phyloP scores from a whole-genome alignment of 805 yeast genomes.

The Saitoella complicata region DNA sequence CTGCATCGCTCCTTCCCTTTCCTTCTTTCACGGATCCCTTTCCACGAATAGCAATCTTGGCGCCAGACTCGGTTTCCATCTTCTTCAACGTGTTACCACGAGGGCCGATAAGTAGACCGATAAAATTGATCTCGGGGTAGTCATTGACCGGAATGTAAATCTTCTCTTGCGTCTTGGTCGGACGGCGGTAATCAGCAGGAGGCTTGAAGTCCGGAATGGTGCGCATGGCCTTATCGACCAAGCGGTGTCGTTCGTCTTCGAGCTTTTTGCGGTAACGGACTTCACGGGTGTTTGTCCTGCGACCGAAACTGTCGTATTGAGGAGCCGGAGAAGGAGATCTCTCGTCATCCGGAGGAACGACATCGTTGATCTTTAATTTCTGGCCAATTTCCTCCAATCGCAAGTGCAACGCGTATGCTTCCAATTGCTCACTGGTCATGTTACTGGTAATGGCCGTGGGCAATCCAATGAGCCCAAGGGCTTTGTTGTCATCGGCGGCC shows the following conservation, averaged over 20 bases:
- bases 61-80: slow-evolving; percentile 74
- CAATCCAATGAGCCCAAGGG: slow-evolving; percentile 17
- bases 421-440: slow-evolving; percentile 62
- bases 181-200: slow-evolving; percentile 60
- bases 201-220: slow-evolving; percentile 62
- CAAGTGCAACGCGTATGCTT: slow-evolving; percentile 42
- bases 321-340: slow-evolving; percentile 85
- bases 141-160: slow-evolving; percentile 70
- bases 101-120: slow-evolving; percentile 84
- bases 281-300: slow-evolving; percentile 73
- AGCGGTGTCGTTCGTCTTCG: slow-evolving; percentile 63
- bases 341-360: slow-evolving; percentile 32
- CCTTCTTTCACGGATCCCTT: slow-evolving; percentile 94
- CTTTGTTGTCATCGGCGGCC: slow-evolving; percentile 16
- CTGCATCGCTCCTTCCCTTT: slow-evolving; percentile 34
- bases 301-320: slow-evolving; percentile 65
- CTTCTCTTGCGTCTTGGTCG: slow-evolving; percentile 63
- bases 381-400: slow-evolving; percentile 69
- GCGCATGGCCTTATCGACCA: slow-evolving; percentile 61
- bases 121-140: slow-evolving; percentile 78
- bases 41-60: slow-evolving; percentile 81
- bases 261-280: slow-evolving; percentile 40
- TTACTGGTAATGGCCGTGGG: slow-evolving; percentile 32
- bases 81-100: slow-evolving; percentile 79
- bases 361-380: slow-evolving; percentile 34